Percentiles rank a stretch among this genome's conserved stretches.
These are phyloP conservation scores for Cornus suecica DNA, from an alignment of 148 eudicot genomes.

Conservation along the genomic window DNA sequence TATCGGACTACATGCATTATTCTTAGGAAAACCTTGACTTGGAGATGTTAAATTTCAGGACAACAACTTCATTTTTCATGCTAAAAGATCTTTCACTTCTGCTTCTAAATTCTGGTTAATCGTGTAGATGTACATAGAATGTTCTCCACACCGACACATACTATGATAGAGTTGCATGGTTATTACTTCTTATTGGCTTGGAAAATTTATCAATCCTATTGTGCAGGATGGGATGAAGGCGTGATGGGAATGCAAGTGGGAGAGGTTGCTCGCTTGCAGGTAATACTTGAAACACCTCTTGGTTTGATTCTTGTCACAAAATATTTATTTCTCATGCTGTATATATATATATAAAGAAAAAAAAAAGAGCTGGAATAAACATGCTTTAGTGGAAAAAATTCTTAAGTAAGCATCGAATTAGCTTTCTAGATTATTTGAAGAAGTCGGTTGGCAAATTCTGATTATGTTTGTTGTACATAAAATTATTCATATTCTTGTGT, in stretches of 20 bases:
- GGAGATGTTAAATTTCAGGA: too few species aligned
- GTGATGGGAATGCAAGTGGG: conserved; percentile 95
- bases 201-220: neutral
- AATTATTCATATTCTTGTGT: too few species aligned
- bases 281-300: conserved; percentile 17
- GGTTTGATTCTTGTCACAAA: neutral
- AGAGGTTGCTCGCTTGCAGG: conserved; percentile 79
- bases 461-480: too few species aligned
- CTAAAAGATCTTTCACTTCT: too few species aligned
- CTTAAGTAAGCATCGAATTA: neutral
- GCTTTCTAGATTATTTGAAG: neutral
- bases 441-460: neutral
- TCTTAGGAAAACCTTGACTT: too few species aligned
- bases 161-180: too few species aligned
- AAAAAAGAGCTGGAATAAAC: neutral
- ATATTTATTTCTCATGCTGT: neutral
- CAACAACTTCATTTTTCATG: too few species aligned
- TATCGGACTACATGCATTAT: too few species aligned
- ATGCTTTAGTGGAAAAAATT: neutral
- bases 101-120: too few species aligned
- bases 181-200: neutral
- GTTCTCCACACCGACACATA: too few species aligned
- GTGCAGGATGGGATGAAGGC: conserved; percentile 98
- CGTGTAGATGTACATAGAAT: too few species aligned
- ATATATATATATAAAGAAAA: too few species aligned